Conservation (phyloP, 2,329 filamentous ascomycete species). For the Pseudopithomyces chartarum region DNA sequence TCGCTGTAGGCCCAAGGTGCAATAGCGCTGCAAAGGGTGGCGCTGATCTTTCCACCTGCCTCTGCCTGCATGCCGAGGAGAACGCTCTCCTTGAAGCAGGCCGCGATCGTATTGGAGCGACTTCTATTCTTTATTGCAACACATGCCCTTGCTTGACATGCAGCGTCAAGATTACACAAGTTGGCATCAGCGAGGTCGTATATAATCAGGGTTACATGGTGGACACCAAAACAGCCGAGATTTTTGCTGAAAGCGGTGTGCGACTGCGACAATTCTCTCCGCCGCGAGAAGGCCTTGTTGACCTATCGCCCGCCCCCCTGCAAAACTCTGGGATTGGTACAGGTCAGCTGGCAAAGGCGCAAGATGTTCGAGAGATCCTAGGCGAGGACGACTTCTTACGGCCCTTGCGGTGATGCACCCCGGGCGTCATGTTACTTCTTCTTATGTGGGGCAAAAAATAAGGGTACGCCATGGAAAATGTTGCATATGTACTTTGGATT, state of each 20-base stretch:
- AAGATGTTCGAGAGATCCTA: slow-evolving; percentile 29
- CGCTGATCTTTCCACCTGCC: slow-evolving; percentile 78
- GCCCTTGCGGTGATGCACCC: slow-evolving; percentile 8
- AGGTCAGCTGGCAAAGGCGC: slow-evolving; percentile 4
- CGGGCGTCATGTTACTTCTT: no score
- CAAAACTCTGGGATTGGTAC: neutral
- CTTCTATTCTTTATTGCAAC: slow-evolving; percentile 87
- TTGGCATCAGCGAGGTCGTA: slow-evolving; percentile 93
- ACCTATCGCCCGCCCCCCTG: slow-evolving; percentile 25
- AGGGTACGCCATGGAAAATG: no score
- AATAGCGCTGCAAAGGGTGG: slow-evolving; percentile 76
- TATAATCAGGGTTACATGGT: slow-evolving; percentile 95
- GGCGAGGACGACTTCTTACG: slow-evolving; percentile 31
- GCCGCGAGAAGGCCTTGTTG: slow-evolving; percentile 36
- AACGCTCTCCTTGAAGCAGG: slow-evolving; percentile 95
- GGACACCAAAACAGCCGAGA: slow-evolving; percentile 77
- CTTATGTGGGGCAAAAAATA: no score
- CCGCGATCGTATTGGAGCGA: slow-evolving; percentile 82
- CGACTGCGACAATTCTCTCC: slow-evolving; percentile 85
- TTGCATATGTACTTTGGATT: no score
- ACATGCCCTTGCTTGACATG: slow-evolving; percentile 97
- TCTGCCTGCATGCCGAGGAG: slow-evolving; percentile 98
- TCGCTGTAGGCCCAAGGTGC: slow-evolving; percentile 65
- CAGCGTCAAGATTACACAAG: slow-evolving; percentile 97
- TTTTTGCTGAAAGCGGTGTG: slow-evolving; percentile 84